These are phyloP conservation scores for Anastatica hierochuntica DNA, from an alignment of 345 rosid species.

Conservation along the genomic window DNA sequence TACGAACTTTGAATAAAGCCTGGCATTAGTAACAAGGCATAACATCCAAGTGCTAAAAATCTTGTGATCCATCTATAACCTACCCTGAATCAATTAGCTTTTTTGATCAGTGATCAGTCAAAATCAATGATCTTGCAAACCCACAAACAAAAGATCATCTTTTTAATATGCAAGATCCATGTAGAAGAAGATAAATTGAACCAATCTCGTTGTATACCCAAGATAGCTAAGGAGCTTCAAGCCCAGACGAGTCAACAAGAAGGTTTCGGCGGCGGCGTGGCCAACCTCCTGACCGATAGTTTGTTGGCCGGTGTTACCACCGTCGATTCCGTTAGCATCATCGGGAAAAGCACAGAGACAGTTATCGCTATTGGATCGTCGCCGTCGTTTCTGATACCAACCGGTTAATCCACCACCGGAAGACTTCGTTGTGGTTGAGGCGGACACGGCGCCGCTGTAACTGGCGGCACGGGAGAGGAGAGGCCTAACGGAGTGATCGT, in stretches of 20 bases:
- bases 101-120: constrained; percentile 32
- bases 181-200: not conserved
- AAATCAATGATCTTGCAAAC: not conserved
- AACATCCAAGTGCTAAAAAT: constrained; percentile 89
- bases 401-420: constrained; percentile 6
- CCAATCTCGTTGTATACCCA: constrained; percentile 34
- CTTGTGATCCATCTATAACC: constrained; percentile 88
- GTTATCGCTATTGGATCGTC: constrained; percentile 48
- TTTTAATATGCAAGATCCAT: not conserved
- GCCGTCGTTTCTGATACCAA: constrained; percentile 45
- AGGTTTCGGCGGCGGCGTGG: constrained; percentile 60
- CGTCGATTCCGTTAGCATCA: constrained; percentile 7
- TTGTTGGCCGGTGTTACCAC: constrained; percentile 19
- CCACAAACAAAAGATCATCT: not conserved
- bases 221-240: constrained; percentile 61
- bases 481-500: constrained; percentile 38
- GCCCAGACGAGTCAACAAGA: constrained; percentile 49
- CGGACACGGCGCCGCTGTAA: constrained; percentile 19
- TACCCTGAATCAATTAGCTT: constrained; percentile 74
- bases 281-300: constrained; percentile 42
- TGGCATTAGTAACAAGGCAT: constrained; percentile 71
- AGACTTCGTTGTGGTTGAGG: not conserved
- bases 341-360: constrained; percentile 39
- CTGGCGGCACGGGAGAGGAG: constrained; percentile 49
- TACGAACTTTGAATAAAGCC: constrained; percentile 88